Base-by-base conservation (phyloP, 345 rosid species). In the Sisymbrium irio region DNA sequence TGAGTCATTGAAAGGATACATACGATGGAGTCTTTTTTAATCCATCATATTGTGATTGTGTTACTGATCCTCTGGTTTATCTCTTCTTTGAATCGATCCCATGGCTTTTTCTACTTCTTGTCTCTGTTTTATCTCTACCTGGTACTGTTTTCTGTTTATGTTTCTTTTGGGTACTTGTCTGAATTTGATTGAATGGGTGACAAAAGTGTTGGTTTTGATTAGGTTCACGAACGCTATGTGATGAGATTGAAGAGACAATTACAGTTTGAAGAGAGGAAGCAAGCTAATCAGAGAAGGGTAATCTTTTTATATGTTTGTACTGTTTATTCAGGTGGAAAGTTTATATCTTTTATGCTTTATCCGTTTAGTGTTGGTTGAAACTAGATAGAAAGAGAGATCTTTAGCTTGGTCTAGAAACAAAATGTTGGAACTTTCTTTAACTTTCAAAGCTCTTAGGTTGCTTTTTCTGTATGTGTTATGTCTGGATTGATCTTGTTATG, bases 221-320 rank as follows among this genome's bases (percentile, higher is more conserved):
- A 95, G 99, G 90, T 92, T 81, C 96, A 95, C 53, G 98, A 90
- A 71, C 82, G 81, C 54, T 86, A 80, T 77, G 87, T 86, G 41
- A 78, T 59, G 87, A 82, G 91, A 77, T 77, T 93, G 80, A 74
- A 69, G 83, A 91, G 82, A 79, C 84, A 72, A 14, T 35, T 93
- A 74, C 88, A 84, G 76, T 89, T 81, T 17, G 91, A 93, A 69
- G 98, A 85, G 61, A 80, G 82, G 76, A 86, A 82, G 67, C 87
- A 89, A 76, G 83, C 92, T 63, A 81, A 75, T 77, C 96, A 87
- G 77, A 89, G 85, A 83, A 86, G 89, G 92, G 99, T 96, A 77
- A 62, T 62, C 36, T 17, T 50, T 40, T 62, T 3, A 5, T 5
- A 32, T 17, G 42, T 47, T 37, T 58, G 7, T 59, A 6, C 44